Base-by-base conservation (phyloP, 805 yeast species). In the Sporopachydermia lactativora region DNA sequence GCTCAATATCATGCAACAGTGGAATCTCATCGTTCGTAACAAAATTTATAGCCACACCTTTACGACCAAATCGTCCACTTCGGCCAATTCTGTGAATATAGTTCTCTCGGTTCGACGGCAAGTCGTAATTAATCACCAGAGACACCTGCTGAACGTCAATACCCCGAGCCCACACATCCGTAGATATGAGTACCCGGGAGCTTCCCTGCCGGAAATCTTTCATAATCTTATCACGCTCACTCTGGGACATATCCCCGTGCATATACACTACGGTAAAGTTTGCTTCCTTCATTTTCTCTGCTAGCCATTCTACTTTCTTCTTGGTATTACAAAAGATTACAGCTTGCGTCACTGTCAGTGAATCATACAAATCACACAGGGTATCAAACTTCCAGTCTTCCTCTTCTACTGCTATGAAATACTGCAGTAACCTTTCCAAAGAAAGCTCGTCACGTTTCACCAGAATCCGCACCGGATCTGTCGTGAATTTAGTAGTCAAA, bases 81-180 rank as follows among this genome's bases (percentile, higher is more conserved):
- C 98, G 80, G 62, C 98, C 98, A 51, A 89, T 89, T 65, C 98
- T 76, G 70, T 89, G 98, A 57, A 89, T 79, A 63, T 89, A 89
- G 72, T 89, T 89, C 64, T 89, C 97, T 59, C 80, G 77, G 71
- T 92, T 86, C 48, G 74, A 62, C 42, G 98, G 97, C 60, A 89
- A 67, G 63, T 89, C 98, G 66, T 83, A 89, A 72, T 89, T 89
- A 56, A 89, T 84, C 45, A 89, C 98, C 50, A 89, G 66, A 8
- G 96, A 88, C 39, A 89, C 96, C 60, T 89, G 97, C 68, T 89
- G 98, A 45, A 89, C 97, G 64, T 89, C 98, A 50, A 89, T 92
- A 58, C 98, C 98, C 65, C 98, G 75, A 39, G 98, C 98, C 80
- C 89, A 82, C 54, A 92, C 81, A 64, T 92, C 98, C 35, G 98